Conservation (phyloP, 164 flowering plant species). For the Berberis vulgaris region DNA sequence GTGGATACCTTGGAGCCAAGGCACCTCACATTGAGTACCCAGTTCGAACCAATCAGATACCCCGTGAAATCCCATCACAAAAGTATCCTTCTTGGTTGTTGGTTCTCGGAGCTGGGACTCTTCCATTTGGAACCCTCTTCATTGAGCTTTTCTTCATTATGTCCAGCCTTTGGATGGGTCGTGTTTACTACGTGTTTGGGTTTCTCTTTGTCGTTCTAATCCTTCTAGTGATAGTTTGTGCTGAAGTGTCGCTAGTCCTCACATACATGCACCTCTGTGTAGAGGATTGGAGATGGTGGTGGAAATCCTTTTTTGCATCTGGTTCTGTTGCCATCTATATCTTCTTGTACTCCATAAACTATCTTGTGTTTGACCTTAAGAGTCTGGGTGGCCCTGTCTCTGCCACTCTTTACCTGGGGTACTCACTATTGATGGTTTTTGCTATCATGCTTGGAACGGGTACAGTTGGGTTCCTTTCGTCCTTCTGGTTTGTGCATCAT, state of each 20-base stretch:
- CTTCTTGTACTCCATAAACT: conserved; percentile 21
- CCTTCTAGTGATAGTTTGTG: conserved; percentile 20
- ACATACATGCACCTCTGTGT: conserved; percentile 24
- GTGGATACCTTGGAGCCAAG: conserved; percentile 14
- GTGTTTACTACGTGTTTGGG: conserved; percentile 21
- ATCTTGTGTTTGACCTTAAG: conserved; percentile 14
- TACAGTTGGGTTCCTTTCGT: conserved; percentile 25
- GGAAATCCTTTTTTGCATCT: conserved; percentile 21
- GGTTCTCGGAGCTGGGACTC: conserved; percentile 20
- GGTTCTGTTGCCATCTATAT: conserved; percentile 20
- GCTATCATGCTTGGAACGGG: conserved; percentile 20
- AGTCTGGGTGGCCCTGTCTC: conserved; percentile 20
- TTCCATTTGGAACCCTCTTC: conserved; percentile 19
- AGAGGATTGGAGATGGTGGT: conserved; percentile 31
- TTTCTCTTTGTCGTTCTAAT: conserved; percentile 15
- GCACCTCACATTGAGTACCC: conserved; percentile 17
- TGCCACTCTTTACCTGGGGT: conserved; percentile 21
- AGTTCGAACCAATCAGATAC: conserved; percentile 17
- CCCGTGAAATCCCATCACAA: conserved; percentile 17
- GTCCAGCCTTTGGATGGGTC: conserved; percentile 23
- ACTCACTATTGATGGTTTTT: conserved; percentile 18
- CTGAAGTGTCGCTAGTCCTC: conserved; percentile 22
- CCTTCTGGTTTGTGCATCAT: conserved; percentile 23
- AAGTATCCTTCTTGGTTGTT: conserved; percentile 19
- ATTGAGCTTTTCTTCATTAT: conserved; percentile 22